Conservation (phyloP, 2,329 filamentous ascomycete species). For the Mycogone perniciosa region DNA sequence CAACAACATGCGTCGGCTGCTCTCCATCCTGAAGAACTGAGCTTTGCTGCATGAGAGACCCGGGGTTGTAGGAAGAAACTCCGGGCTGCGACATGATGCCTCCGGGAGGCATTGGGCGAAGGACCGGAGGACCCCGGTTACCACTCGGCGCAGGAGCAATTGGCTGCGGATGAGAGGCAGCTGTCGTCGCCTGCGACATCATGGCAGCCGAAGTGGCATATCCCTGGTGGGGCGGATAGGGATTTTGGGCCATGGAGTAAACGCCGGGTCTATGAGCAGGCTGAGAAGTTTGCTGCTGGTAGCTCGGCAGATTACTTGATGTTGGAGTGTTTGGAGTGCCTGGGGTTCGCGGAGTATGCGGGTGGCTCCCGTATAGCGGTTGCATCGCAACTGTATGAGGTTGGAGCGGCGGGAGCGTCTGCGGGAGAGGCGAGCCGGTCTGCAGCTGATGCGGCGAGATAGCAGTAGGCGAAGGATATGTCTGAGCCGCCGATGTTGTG, state of each 20-base stretch:
- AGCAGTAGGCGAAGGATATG: slow-evolving; percentile 46
- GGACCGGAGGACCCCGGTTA: slow-evolving; percentile 50
- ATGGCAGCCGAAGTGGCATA: slow-evolving; percentile 54
- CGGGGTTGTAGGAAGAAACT: slow-evolving; percentile 53
- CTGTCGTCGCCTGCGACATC: slow-evolving; percentile 60
- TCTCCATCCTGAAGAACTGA: slow-evolving; percentile 51
- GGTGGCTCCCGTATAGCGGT: slow-evolving; percentile 49
- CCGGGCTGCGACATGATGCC: slow-evolving; percentile 55
- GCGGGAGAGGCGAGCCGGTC: slow-evolving; percentile 40
- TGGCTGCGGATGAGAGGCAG: slow-evolving; percentile 65
- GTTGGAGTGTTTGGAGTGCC: slow-evolving; percentile 58
- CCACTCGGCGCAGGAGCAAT: slow-evolving; percentile 65
- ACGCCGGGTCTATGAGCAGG: slow-evolving; percentile 41
- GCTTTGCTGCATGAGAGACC: slow-evolving; percentile 50
- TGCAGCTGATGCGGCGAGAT: slow-evolving; percentile 48
- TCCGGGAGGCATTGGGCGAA: slow-evolving; percentile 66
- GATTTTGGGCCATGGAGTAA: slow-evolving; percentile 51
- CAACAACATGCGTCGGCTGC: slow-evolving; percentile 84
- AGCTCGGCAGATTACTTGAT: slow-evolving; percentile 47
- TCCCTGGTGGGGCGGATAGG: slow-evolving; percentile 46
- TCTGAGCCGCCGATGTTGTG: slow-evolving; percentile 42
- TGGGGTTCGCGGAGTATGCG: slow-evolving; percentile 56
- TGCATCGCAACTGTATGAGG: slow-evolving; percentile 39
- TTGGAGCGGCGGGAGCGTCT: slow-evolving; percentile 52
- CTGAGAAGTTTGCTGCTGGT: slow-evolving; percentile 46